Evolutionary conservation across 352 stramenopile genomes (phyloP), one percentile per base, ranked within the genome.

Genomic region (Globisporangium camurandrum): DNA sequence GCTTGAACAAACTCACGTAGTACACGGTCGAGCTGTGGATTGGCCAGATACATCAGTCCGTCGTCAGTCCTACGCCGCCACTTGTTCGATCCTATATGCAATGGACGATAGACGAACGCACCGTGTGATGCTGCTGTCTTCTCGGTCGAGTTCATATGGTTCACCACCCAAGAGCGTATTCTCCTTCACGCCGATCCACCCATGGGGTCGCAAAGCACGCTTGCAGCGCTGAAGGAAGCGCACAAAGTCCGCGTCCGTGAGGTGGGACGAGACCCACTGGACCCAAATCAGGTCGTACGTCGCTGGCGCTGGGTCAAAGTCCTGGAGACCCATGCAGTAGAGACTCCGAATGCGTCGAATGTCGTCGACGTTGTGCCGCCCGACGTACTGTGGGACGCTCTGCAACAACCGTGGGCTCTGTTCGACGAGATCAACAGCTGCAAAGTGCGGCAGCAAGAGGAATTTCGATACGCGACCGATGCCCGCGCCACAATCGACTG

Each of bases 271-370:
- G 40, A 97, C 88, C 96, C 96, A 99, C 68, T 99, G 96, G 56
- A 98, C 86, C 93, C 95, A 99, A 56, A 99, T 90, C 45, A 98
- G 72, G 67, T 97, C 88, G 73, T 98, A 98, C 34, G 60, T 86
- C 7, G 54, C 59, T 27, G 64, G 26, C 12, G 49, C 33, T 3
- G 88, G 86, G 11, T 85, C 61, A 55, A 96, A 96, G 38, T 96
- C 84, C 59, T 98, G 92, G 59, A 98, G 67, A 7, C 88, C 93
- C 51, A 88, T 81, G 62, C 89, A 98, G 61, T 94, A 89, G 22
- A 87, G 80, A 51, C 89, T 88, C 28, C 86, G 59, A 20, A 93
- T 69, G 57, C 48, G 60, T 31, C n/a, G 43, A 1, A 70, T 36
- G 24, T 59, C 55, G 30, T 56, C 44, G n/a, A n/a, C n/a, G 30